Evolutionary conservation across 805 yeast species (phyloP).

Genomic region (Lipomyces yamanashiensis): DNA sequence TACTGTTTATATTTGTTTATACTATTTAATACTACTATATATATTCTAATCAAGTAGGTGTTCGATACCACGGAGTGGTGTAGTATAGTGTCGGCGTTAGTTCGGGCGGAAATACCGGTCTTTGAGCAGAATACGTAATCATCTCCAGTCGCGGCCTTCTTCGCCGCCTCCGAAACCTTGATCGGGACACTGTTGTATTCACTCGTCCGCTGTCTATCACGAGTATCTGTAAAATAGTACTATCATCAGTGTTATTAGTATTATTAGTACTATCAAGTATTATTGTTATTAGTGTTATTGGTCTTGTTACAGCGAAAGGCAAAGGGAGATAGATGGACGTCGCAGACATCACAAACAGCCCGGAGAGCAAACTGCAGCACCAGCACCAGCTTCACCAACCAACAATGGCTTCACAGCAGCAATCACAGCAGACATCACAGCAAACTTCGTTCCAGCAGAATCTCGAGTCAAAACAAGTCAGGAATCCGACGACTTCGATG

Average conservation of each 20-base stretch:
- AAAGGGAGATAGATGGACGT: constrained; percentile 10
- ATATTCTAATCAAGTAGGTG: too few species aligned
- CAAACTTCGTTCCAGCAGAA: neutral
- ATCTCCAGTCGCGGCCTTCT: constrained; percentile 12
- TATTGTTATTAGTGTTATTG: too few species aligned
- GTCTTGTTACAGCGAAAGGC: too few species aligned
- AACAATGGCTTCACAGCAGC: neutral
- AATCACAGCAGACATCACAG: neutral
- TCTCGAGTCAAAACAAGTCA: neutral
- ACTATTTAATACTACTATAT: neutral
- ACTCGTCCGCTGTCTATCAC: neutral
- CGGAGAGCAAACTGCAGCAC: neutral
- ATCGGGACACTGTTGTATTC: neutral
- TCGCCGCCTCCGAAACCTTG: neutral
- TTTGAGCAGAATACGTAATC: constrained; percentile 4
- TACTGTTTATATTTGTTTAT: neutral
- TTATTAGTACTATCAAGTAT: too few species aligned
- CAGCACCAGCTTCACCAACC: constrained; percentile 5
- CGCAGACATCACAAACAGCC: constrained; percentile 22
- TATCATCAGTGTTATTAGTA: too few species aligned
- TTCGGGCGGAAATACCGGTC: constrained; percentile 5
- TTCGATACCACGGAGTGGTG: too few species aligned
- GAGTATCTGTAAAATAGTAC: too few species aligned
- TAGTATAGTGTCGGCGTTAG: neutral
- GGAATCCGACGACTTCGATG: constrained; percentile 7